Evolutionary conservation across 495 filamentous ascomycete species (phyloP).

Genomic region (Lasiosphaeriaceae sp.): DNA sequence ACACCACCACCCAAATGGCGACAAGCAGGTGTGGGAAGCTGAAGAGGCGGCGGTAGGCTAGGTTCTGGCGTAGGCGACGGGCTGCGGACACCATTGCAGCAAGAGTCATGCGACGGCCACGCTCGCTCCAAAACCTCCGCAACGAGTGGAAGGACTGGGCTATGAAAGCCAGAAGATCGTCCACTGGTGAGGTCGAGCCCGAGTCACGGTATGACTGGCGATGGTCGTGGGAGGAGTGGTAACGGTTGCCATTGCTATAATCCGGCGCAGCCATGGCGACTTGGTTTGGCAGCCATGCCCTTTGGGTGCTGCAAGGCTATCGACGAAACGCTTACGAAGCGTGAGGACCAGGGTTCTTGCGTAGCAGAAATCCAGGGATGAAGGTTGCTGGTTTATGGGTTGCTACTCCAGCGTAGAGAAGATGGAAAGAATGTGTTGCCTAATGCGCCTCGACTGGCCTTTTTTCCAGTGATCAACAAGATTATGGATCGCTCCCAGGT

Average conservation of each 20-base stretch:
- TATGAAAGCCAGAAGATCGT: conserved; percentile 25
- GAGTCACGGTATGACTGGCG: conserved; percentile 15
- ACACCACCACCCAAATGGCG: conserved; percentile 65
- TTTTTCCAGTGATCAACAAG: too few species aligned
- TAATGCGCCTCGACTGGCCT: neutral
- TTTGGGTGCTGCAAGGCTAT: neutral
- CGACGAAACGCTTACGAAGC: neutral
- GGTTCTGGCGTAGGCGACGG: conserved; percentile 34
- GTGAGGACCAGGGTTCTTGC: too few species aligned
- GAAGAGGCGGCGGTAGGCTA: conserved; percentile 45
- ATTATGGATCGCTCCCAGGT: too few species aligned
- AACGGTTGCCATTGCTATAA: conserved; percentile 15
- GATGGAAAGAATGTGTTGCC: neutral
- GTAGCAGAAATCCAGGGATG: too few species aligned
- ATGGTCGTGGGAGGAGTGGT: conserved; percentile 6
- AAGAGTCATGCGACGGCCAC: conserved; percentile 30
- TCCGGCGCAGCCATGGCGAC: conserved; percentile 25
- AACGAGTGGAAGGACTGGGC: conserved; percentile 30
- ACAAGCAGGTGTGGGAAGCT: conserved; percentile 65
- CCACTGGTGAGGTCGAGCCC: conserved; percentile 23
- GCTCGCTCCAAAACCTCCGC: conserved; percentile 34
- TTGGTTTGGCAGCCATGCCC: conserved; percentile 21
- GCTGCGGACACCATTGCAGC: conserved; percentile 21
- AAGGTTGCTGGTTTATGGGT: too few species aligned
- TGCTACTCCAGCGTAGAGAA: neutral